Base-by-base conservation (phyloP, 257 asterid genomes). In the Capsicum baccatum region DNA sequence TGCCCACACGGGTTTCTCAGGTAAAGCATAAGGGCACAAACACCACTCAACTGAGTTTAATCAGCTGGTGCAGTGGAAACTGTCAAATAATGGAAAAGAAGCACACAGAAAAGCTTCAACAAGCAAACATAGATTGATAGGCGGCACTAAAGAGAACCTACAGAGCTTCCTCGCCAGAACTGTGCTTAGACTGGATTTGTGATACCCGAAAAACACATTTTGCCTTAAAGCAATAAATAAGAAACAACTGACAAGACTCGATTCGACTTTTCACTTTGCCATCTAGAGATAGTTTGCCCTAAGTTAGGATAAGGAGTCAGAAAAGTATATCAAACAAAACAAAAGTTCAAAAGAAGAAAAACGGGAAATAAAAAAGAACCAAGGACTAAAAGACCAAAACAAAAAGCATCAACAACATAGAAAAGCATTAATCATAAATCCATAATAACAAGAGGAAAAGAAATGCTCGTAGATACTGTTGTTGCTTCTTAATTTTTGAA, bases 361-460 rank as follows among this genome's bases (percentile, higher is more conserved):
- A 26, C 33, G 33, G 33, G 33, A 26, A 26, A 26, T 26, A 26
- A 26, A 26, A 26, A 26, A 26, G 33, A 26, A 26, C 33, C 33
- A 26, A 26, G 1, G 33, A 26, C 33, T 26, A 26, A 26, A 76
- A 76, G 44, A 76, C 66, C 64, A 78, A 67, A 78, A 35, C 52
- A 55, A 33, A 78, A 50, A 16, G 64, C 66, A 54, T 78, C 21
- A 76, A 76, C 80, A 33, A 52, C 81, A 74, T 74, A 74, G 62
- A 52, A 19, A 73, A 19, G 7, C 80, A 73, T 73, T 73, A 50
- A 74, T 44, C 21, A 74, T 14, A 21, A 54, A 50, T 50, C 60
- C 21, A 74, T 14, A 21, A 54, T 55, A 33, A 33, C 81, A 54
- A 35, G 15, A 55, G 8, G 64, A 52, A 74, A 78, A 78, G 66